Evolutionary conservation across 2,329 filamentous ascomycete genomes (phyloP).

Genomic region (Stachybotrys chlorohalonatus): DNA sequence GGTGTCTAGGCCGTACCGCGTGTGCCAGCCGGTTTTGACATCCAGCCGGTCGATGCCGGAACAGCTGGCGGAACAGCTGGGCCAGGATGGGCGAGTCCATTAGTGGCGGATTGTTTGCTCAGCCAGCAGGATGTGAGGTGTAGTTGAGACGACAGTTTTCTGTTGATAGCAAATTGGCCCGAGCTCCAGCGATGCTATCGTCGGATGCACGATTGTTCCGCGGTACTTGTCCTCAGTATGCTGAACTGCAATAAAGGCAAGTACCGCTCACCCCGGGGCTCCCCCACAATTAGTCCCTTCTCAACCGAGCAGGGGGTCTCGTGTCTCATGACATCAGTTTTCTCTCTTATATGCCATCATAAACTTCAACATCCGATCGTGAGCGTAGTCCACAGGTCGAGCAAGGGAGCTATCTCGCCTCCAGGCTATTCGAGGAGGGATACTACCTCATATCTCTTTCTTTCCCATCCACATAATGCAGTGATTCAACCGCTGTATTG

Average conservation of each 20-base stretch:
- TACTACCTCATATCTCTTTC: neutral
- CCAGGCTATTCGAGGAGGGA: neutral
- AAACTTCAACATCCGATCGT: neutral
- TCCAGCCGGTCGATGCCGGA: constrained; percentile 48
- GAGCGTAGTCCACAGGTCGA: no score
- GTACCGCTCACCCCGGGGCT: neutral
- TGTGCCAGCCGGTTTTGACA: constrained; percentile 18
- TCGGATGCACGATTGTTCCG: constrained; percentile 5
- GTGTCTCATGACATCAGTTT: constrained; percentile 1
- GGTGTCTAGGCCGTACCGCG: constrained; percentile 6
- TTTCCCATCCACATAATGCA: neutral
- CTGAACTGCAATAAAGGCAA: neutral
- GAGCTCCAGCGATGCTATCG: neutral
- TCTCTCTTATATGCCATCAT: neutral
- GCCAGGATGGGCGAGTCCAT: constrained; percentile 80
- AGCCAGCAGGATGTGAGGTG: neutral
- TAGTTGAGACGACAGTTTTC: neutral
- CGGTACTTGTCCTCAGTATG: neutral
- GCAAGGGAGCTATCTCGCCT: neutral
- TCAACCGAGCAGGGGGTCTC: neutral
- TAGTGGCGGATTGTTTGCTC: constrained; percentile 3
- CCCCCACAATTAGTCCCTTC: neutral
- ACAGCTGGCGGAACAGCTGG: constrained; percentile 77
- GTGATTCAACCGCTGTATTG: neutral
- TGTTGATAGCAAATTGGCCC: neutral